Evolutionary conservation across 306 rosid species (phyloP).

Genomic region (Echinosophora koreensis): DNA sequence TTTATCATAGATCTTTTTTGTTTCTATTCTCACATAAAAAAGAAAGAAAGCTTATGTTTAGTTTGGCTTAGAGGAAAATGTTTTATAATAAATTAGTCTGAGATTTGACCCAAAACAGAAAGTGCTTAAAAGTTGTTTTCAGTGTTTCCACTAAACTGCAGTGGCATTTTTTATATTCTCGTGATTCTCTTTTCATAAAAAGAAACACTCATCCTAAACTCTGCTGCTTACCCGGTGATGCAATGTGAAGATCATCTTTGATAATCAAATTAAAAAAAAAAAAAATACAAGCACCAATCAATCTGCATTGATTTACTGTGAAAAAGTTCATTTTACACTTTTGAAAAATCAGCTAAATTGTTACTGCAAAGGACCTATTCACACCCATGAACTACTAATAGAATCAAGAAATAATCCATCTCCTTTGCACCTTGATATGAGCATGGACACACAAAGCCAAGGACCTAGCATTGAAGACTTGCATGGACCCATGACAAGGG

Average conservation of each 20-base stretch:
- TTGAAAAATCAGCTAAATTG: not conserved
- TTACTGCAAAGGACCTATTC: not conserved
- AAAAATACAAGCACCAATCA: not conserved
- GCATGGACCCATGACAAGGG: too few species aligned
- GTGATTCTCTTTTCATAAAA: not conserved
- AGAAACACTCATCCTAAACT: not conserved
- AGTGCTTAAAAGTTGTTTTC: not conserved
- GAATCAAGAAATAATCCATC: not conserved
- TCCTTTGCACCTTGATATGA: too few species aligned
- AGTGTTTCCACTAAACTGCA: constrained; percentile 12
- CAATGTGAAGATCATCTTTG: not conserved
- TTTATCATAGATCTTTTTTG: not conserved
- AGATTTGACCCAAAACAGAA: not conserved
- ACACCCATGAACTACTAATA: not conserved
- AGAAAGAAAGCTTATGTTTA: constrained; percentile 26
- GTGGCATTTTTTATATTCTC: not conserved
- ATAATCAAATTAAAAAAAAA: not conserved
- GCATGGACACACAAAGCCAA: too few species aligned
- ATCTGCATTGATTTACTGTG: not conserved
- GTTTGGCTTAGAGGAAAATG: not conserved
- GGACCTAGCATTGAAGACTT: too few species aligned
- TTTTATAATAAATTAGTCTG: not conserved
- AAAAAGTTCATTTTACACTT: not conserved
- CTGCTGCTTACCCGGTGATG: not conserved
- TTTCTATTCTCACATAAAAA: not conserved